Evolutionary conservation across 1,284 basidiomycete species (phyloP), one percentile per base, ranked within the genome.

Genomic region (Cerioporus squamosus): DNA sequence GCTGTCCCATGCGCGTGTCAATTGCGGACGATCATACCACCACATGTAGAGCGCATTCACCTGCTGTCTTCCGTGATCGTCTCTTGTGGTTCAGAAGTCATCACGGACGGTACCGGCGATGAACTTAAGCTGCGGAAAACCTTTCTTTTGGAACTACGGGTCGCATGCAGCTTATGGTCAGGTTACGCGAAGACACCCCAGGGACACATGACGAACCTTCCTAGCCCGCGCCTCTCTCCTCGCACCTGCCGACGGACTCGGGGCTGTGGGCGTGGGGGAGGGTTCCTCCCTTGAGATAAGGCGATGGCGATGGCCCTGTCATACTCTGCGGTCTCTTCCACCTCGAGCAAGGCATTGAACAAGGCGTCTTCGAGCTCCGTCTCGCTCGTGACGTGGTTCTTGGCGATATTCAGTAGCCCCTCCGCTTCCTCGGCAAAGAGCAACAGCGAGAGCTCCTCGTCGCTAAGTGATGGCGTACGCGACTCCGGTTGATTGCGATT

Each of bases 291-390:
- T 46, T 67, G 63, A 0, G 63, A 53, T 2, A 69, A 45, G 2
- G 67, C 67, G 15, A 69, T 20, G 3, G 67, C 67, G 26, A 67
- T 50, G 31, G 61, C 60, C 15, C 53, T 61, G 51, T 69, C 64
- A 43, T 59, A 64, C 9, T 53, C 53, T 5, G 63, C 66, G 51
- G 57, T 63, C 47, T 63, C 63, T 40, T 69, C 67, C 24, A 53
- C 53, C 22, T 44, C 52, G 5, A 51, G 5, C 7, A 67, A 38
- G 46, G 67, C 63, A 1, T 69, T 60, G 9, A 66, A 7, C 6
- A 65, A 43, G 17, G 38, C 44, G 20, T 56, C 42, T n/a, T 55
- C 20, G 42, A 14, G 26, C 24, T 8, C 47, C 43, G 22, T 48
- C 44, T n/a, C 22, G 24, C 5, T 18, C 15, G 24, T 14, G n/a